Evolutionary conservation across 495 filamentous ascomycete species (phyloP).

Genomic region (Penicilliopsis zonata): DNA sequence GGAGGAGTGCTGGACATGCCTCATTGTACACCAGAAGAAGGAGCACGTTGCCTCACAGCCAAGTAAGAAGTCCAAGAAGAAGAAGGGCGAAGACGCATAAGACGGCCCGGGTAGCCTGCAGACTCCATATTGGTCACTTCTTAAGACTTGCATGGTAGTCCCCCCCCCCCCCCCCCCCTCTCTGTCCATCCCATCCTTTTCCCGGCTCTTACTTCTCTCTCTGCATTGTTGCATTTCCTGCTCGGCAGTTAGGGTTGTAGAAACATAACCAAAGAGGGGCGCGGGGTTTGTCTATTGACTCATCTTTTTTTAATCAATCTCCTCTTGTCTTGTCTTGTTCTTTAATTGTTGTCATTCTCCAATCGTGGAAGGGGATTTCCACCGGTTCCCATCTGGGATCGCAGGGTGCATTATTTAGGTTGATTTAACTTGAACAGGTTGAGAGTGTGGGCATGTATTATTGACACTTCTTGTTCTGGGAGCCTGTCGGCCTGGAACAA

Average conservation of each 20-base stretch:
- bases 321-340: conserved; percentile 4
- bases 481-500: too few species aligned
- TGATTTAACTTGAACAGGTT: too few species aligned
- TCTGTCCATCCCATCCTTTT: background rate
- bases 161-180: background rate
- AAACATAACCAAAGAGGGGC: conserved; percentile 18
- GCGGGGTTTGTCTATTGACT: conserved; percentile 10
- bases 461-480: too few species aligned
- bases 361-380: too few species aligned
- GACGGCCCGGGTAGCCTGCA: too few species aligned
- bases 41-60: conserved; percentile 39
- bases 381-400: background rate
- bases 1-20: conserved; percentile 63
- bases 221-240: conserved; percentile 1
- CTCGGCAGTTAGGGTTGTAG: conserved; percentile 13
- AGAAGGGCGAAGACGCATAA: conserved; percentile 38
- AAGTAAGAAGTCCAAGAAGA: conserved; percentile 58
- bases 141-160: too few species aligned
- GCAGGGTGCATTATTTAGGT: background rate
- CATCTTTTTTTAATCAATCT: conserved; percentile 6
- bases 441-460: too few species aligned
- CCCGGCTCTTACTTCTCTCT: background rate
- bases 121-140: too few species aligned
- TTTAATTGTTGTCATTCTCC: background rate
- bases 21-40: conserved; percentile 76